Conservation (phyloP, 352 stramenopile species). For the Aphanomyces euteiches region DNA sequence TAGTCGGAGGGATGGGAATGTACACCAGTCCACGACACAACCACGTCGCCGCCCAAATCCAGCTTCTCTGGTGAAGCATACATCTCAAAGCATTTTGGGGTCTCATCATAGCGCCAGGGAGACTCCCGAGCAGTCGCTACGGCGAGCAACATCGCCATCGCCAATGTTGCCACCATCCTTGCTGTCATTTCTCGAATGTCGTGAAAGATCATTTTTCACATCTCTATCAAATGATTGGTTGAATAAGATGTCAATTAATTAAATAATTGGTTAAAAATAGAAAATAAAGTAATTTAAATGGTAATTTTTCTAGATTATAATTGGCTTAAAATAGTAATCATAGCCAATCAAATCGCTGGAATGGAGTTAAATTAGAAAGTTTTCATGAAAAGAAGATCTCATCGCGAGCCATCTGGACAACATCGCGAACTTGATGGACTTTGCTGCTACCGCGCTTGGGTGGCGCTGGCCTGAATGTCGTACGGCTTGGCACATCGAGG, state of each 20-base stretch:
- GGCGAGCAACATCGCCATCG: background rate
- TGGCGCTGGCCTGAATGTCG: slow-evolving; percentile 1
- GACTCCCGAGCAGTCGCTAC: background rate
- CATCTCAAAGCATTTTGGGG: slow-evolving; percentile 35
- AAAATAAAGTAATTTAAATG: too few species aligned
- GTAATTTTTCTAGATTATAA: background rate
- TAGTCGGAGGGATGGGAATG: slow-evolving; percentile 42
- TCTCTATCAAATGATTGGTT: too few species aligned
- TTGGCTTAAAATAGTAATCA: slow-evolving; percentile 5
- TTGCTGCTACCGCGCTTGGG: slow-evolving; percentile 31
- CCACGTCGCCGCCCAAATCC: slow-evolving; percentile 47
- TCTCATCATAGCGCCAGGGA: slow-evolving; percentile 6
- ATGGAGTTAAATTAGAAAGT: background rate
- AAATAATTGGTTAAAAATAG: too few species aligned
- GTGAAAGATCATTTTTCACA: background rate
- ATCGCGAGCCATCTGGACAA: slow-evolving; percentile 66
- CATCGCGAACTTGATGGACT: slow-evolving; percentile 66
- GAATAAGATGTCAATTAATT: too few species aligned
- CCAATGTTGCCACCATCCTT: background rate
- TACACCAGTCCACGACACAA: slow-evolving; percentile 47
- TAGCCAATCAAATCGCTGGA: background rate
- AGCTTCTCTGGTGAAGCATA: slow-evolving; percentile 41
- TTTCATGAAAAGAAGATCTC: slow-evolving; percentile 61
- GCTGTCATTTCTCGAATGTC: background rate
- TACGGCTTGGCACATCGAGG: too few species aligned